These are phyloP conservation scores for Nakaseomyces delphensis DNA, from an alignment of 1,139 yeast species.

Conservation along the genomic window DNA sequence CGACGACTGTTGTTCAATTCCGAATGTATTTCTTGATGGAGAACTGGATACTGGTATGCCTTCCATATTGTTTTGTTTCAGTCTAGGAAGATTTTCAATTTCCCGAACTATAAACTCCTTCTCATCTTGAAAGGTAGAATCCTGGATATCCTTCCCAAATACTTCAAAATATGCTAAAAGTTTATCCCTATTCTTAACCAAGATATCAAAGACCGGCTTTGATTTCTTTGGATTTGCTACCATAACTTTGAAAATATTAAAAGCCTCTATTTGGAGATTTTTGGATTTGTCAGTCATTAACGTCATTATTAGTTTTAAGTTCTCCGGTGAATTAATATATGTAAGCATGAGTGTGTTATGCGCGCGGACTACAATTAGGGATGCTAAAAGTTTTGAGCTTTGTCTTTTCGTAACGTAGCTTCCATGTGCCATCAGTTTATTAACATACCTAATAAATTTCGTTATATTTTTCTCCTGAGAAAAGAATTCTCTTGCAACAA, in stretches of 20 bases:
- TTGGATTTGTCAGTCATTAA: conserved; percentile 80
- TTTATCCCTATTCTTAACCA: conserved; percentile 73
- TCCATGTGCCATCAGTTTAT: conserved; percentile 59
- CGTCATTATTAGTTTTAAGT: conserved; percentile 78
- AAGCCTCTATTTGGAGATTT: conserved; percentile 82
- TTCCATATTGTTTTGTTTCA: conserved; percentile 16
- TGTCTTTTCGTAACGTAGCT: conserved; percentile 92
- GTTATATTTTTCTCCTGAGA: conserved; percentile 41
- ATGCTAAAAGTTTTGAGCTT: conserved; percentile 68
- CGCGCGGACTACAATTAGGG: conserved; percentile 63
- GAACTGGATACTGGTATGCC: not conserved
- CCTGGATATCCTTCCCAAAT: conserved; percentile 55
- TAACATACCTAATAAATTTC: conserved; percentile 52
- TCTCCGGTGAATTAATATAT: conserved; percentile 74
- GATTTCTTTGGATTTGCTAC: conserved; percentile 91
- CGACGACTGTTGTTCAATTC: not conserved
- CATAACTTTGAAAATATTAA: conserved; percentile 85
- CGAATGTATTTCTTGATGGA: not conserved
- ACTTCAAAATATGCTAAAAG: conserved; percentile 59
- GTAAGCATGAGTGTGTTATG: conserved; percentile 65
- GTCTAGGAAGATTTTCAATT: conserved; percentile 58
- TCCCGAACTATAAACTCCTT: conserved; percentile 70
- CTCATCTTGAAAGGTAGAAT: conserved; percentile 66
- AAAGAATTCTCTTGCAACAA: conserved; percentile 60
- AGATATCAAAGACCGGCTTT: conserved; percentile 67